Evolutionary conservation across 352 stramenopile genomes (phyloP), one percentile per base, ranked within the genome.

Genomic region (Phytopythium chamaehyphon): DNA sequence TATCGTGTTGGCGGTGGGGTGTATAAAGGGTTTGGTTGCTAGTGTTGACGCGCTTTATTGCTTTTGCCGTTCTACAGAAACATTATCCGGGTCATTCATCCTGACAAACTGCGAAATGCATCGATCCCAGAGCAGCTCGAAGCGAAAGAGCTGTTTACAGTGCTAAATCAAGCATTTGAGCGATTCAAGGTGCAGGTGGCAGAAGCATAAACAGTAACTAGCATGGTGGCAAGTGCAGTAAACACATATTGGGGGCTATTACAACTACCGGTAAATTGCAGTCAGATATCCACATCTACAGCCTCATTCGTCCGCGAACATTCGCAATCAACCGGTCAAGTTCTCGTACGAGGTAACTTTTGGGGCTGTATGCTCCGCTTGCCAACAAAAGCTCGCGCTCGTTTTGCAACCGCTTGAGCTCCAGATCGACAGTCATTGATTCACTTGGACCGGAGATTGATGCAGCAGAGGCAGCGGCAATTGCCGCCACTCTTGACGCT

Each of bases 121-220:
- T 83, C 74, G 6, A 69, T 95, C 37, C 38, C 78, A n/a, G 81
- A 95, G 28, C 83, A 95, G 44, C 52, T 93, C 8, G 85, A 90
- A 57, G 83, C 85, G 5, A 90, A 91, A 23, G 85, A 93, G 54
- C 70, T 95, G 22, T 95, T 95, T 61, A 95, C 83, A 16, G 77
- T 93, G 36, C 61, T 93, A 26, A 95, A 93, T 55, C 76, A 93
- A 58, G 81, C 81, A n/a, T 95, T 93, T 57, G 83, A 95, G 52
- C 83, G 81, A 50, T 92, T 88, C 51, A 93, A 94, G 58, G 72
- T 64, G 28, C 64, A 74, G 53, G 37, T 23, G 47, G 56, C 69
- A 49, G 26, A 22, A 24, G 2, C 43, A 6, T 2, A 3, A 35
- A 33, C 10, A 12, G 18, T 35, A 24, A 14, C 10, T 36, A 16